These are phyloP conservation scores for Hyphopichia homilentoma DNA, from an alignment of 805 yeast genomes.

Conservation along the genomic window DNA sequence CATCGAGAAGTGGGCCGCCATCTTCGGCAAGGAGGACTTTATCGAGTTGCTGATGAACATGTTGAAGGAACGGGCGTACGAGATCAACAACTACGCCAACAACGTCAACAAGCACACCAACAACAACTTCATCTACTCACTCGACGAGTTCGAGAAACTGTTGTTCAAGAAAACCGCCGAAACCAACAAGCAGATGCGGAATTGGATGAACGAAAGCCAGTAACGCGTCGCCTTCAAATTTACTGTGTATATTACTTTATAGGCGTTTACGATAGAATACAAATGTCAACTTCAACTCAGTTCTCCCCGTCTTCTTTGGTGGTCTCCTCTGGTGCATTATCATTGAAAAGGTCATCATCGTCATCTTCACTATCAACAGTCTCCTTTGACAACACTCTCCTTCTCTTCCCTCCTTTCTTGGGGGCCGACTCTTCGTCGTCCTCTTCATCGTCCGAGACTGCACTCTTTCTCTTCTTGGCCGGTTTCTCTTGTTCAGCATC, in stretches of 20 bases:
- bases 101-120: conserved; percentile 47
- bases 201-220: conserved; percentile 27
- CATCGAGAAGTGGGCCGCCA: conserved; percentile 71
- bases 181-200: conserved; percentile 37
- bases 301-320: conserved; percentile 9
- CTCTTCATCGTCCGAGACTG: conserved; percentile 30
- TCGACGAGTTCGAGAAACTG: conserved; percentile 74
- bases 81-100: conserved; percentile 67
- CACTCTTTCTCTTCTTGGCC: conserved; percentile 19
- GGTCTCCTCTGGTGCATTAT: conserved; percentile 12
- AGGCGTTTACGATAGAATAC: no score
- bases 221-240: no score
- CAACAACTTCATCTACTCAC: conserved; percentile 52
- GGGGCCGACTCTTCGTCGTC: conserved; percentile 9
- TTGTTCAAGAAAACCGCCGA: conserved; percentile 53
- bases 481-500: conserved; percentile 12
- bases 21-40: conserved; percentile 66
- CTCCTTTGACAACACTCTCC: conserved; percentile 27
- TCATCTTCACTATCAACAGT: conserved; percentile 47
- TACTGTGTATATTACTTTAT: no score
- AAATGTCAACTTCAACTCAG: conserved; percentile 13
- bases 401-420: conserved; percentile 15
- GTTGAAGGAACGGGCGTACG: conserved; percentile 62
- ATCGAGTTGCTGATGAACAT: conserved; percentile 47
- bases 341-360: conserved; percentile 27